Base-by-base conservation (phyloP, 202 grass and related monocot genomes). In the Zizania palustris region DNA sequence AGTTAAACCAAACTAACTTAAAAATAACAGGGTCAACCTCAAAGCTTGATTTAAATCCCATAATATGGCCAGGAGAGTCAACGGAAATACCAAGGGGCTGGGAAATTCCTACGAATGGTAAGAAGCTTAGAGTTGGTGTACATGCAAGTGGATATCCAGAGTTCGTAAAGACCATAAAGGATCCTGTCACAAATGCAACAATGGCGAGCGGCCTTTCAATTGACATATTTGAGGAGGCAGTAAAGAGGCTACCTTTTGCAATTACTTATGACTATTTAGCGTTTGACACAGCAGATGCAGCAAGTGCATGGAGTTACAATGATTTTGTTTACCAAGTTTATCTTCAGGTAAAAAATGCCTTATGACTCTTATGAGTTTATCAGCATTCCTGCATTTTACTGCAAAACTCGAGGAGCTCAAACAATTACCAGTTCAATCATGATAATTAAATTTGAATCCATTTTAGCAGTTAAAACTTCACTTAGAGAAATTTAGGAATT, bases 121-220 rank as follows among this genome's bases (percentile, higher is more conserved):
- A 65, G 43, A 93, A 88, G n/a, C 60, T 90, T 36, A 45, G 79
- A n/a, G 82, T 90, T 8, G 91, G 84, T 73, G 85, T 93, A 40
- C 49, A 1, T 39, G 65, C 11, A 10, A 86, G 49, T 40, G 77
- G 38, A 73, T 60, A 38, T 64, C 38, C 33, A 12, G 65, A 83
- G 5, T 86, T 87, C 42, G 41, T 79, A 56, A 58, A 42, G 5
- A 38, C 63, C 15, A n/a, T 60, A 21, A 79, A 1, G 42, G 69
- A 89, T 82, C 69, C 37, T 39, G 2, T 43, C 11, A 87, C 68
- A 6, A 75, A 82, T 76, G 39, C 3, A 22, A 82, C 18, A 19
- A 79, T 0, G 8, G 51, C 11, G 2, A 82, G 20, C 33, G 85
- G 88, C 3, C 67, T 77, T 54, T 57, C 79, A 45, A 33, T 90